Percentiles rank a stretch among this genome's conserved stretches.
phyloP scores from a whole-genome alignment of 768 basidiomycete genomes.

The Daedaleopsis sinensis region DNA sequence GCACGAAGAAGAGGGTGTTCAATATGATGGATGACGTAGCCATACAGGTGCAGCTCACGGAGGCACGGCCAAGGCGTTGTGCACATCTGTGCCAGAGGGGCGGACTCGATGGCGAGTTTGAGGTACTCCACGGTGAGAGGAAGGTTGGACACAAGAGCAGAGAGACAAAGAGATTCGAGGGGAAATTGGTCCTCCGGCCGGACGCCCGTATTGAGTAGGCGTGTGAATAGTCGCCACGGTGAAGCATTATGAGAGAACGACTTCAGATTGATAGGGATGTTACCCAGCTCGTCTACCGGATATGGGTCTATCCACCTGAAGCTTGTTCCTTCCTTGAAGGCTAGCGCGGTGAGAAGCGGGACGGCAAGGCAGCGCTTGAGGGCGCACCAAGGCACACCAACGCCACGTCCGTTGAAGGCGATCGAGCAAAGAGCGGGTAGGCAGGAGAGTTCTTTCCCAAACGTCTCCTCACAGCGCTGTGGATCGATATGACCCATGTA shows the following conservation, averaged over 20 bases:
- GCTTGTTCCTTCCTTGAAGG: too few relatives aligned
- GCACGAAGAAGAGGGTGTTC: neutral
- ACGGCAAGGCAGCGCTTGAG: too few relatives aligned
- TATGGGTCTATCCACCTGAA: neutral
- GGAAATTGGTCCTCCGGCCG: neutral
- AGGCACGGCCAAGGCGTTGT: neutral
- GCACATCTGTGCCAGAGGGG: neutral
- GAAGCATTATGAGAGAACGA: neutral
- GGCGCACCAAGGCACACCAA: too few relatives aligned
- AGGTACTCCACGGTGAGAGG: neutral
- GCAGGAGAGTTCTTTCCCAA: too few relatives aligned
- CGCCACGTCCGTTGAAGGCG: too few relatives aligned
- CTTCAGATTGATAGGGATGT: neutral
- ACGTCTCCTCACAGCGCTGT: too few relatives aligned
- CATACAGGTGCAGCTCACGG: neutral
- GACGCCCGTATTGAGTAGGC: neutral
- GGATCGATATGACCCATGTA: too few relatives aligned
- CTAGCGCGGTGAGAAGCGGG: too few relatives aligned
- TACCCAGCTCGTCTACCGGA: neutral
- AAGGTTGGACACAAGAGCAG: neutral
- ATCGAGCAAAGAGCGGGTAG: too few relatives aligned
- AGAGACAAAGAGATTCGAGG: neutral
- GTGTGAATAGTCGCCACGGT: neutral
- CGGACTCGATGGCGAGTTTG: neutral
- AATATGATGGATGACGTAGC: neutral